Base-by-base conservation (phyloP, 2,329 filamentous ascomycete species). In the Fusarium sp. region DNA sequence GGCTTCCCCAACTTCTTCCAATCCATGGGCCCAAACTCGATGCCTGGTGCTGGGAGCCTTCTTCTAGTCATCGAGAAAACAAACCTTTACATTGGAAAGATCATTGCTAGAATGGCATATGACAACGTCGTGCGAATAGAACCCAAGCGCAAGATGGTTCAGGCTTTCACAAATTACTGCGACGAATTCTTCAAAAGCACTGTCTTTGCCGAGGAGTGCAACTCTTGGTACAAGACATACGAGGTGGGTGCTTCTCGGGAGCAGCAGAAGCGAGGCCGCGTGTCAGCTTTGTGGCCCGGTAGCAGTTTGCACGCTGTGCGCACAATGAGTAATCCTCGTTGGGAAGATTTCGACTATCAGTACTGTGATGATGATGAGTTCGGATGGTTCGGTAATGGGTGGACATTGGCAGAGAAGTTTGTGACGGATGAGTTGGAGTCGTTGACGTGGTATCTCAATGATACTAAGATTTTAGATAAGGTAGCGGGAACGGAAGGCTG, bases 191-290 rank as follows among this genome's bases (percentile, higher is more conserved):
- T 62, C 3, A 47, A 56, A 3, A 42, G 55, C 1, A 62, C 58
- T 14, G 58, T 62, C 1, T 62, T 62, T 6, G 23, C 58, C 2
- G 56, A 62, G 15, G 58, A 62, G 30, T 62, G 58, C 6, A 62
- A 47, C 32, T 62, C 58, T 32, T 62, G 58, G 58, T 62, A 62
- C 7, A 62, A 62, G 15, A 62, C 58, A 1, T 62, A 62, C 7
- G 42, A 62, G 2, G 12, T 24, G 11, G 56, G 58, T 1, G 58
- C 58, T 4, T 39, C 56, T 6, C 58, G 58, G 0, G 42, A 62
- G 5, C 47, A 62, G 3, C 58, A 62, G 7, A 62, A 56, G 15
- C 20, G 58, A 0, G 57, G 58, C 1, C 28, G 58, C 0, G 24
- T 62, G 4, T 62, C 58, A 5, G 58, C 58, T 0, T 15, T 62